phyloP scores from a whole-genome alignment of 2,329 filamentous ascomycete species.

The Fusarium hostae region DNA sequence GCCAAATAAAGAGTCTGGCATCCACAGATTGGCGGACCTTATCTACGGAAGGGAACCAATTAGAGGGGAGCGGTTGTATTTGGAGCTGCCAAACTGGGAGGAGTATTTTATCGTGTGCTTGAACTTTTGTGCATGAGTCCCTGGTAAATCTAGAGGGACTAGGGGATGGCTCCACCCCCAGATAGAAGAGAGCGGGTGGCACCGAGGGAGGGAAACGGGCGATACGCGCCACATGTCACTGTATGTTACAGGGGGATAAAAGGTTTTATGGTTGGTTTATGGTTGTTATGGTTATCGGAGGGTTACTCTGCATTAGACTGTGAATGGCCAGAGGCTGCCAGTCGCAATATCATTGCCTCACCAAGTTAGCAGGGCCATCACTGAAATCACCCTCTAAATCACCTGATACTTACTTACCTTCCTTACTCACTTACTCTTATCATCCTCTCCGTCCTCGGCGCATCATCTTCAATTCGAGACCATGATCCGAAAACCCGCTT shows the following conservation, averaged over 20 bases:
- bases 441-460: too few species aligned
- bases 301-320: conserved; percentile 11
- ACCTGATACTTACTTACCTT: not conserved
- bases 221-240: conserved; percentile 11
- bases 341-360: not conserved
- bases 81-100: conserved; percentile 29
- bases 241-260: not conserved
- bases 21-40: conserved; percentile 11
- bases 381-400: not conserved
- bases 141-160: not conserved
- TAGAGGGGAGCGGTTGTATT: not conserved
- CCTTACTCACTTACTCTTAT: not conserved
- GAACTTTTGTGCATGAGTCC: conserved; percentile 21
- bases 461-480: not conserved
- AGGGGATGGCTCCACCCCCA: conserved; percentile 27
- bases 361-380: not conserved
- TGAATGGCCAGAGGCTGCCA: not conserved
- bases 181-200: conserved; percentile 33
- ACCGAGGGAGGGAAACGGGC: conserved; percentile 21
- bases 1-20: not conserved
- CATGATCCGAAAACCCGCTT: not conserved
- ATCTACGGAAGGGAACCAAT: conserved; percentile 13
- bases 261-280: conserved; percentile 5
- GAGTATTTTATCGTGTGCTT: not conserved
- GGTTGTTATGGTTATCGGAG: not conserved